Evolutionary conservation across 495 filamentous ascomycete species (phyloP).

Genomic region (Jackrogersella minutella): DNA sequence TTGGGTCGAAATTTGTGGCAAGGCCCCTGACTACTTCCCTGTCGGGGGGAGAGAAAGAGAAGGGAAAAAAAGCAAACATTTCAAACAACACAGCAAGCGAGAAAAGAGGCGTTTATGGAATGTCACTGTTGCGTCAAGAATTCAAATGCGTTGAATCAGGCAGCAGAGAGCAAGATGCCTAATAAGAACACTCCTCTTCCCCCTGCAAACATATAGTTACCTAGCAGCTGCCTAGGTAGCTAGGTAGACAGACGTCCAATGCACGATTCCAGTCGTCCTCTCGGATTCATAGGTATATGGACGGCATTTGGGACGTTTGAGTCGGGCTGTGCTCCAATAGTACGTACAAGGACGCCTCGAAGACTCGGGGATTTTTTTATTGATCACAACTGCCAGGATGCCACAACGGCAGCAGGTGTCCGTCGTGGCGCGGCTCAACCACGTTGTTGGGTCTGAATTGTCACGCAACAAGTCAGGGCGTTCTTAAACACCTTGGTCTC

Average conservation of each 20-base stretch:
- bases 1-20: slow-evolving; percentile 35
- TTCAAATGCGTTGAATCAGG: slow-evolving; percentile 25
- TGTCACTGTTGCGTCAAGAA: slow-evolving; percentile 31
- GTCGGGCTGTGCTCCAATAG: slow-evolving; percentile 34
- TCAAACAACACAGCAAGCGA: slow-evolving; percentile 27
- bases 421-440: slow-evolving; percentile 43
- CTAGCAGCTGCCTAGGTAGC: neutral
- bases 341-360: slow-evolving; percentile 35
- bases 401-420: slow-evolving; percentile 32
- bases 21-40: slow-evolving; percentile 22
- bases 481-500: slow-evolving; percentile 4
- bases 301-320: slow-evolving; percentile 22
- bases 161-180: slow-evolving; percentile 27
- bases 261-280: too few relatives aligned
- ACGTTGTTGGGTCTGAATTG: slow-evolving; percentile 42
- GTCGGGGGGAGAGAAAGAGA: slow-evolving; percentile 7
- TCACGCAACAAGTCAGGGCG: slow-evolving; percentile 32
- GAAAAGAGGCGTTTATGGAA: slow-evolving; percentile 13
- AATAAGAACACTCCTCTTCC: slow-evolving; percentile 16
- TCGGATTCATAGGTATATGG: neutral
- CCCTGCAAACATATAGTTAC: slow-evolving; percentile 11
- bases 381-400: slow-evolving; percentile 31
- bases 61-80: slow-evolving; percentile 34
- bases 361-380: slow-evolving; percentile 36
- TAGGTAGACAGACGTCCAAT: too few relatives aligned